Conservation (phyloP, 495 filamentous ascomycete genomes). For the Daldinia grandis region DNA sequence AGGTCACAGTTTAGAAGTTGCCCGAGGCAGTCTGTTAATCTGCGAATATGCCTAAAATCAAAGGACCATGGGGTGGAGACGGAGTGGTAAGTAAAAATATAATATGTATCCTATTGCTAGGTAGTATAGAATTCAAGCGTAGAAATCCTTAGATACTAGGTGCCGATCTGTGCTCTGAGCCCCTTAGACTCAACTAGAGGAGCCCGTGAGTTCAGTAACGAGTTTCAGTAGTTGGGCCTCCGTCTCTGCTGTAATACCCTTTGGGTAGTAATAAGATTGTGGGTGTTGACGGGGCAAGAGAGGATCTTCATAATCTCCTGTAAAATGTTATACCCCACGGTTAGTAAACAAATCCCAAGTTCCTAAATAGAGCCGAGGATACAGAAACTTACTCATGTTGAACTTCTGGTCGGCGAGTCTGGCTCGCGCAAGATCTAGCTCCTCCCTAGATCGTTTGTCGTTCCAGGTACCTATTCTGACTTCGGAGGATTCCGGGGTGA, state of each 20-base stretch:
- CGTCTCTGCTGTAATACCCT: slow-evolving; percentile 45
- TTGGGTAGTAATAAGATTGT: slow-evolving; percentile 46
- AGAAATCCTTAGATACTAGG: not conserved
- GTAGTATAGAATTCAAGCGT: not conserved
- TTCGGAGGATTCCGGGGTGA: slow-evolving; percentile 33
- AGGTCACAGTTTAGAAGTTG: not conserved
- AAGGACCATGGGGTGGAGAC: not conserved
- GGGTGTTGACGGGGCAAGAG: slow-evolving; percentile 45
- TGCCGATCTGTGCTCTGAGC: not conserved
- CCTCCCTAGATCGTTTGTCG: slow-evolving; percentile 67
- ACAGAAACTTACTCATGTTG: slow-evolving; percentile 47
- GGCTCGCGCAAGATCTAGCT: slow-evolving; percentile 55
- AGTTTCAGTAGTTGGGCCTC: slow-evolving; percentile 46
- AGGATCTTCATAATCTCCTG: slow-evolving; percentile 54
- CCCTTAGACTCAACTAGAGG: slow-evolving; percentile 4
- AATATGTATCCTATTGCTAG: not conserved
- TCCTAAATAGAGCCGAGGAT: not conserved
- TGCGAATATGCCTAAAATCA: not conserved
- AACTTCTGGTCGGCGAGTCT: slow-evolving; percentile 53
- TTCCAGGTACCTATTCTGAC: slow-evolving; percentile 46
- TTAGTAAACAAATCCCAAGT: not conserved
- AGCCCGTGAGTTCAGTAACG: slow-evolving; percentile 45
- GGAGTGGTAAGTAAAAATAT: not conserved
- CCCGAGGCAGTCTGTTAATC: not conserved
- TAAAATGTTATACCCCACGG: not conserved